Evolutionary conservation across 495 filamentous ascomycete genomes (phyloP).

Genomic region (Penicillium longicatenatum): DNA sequence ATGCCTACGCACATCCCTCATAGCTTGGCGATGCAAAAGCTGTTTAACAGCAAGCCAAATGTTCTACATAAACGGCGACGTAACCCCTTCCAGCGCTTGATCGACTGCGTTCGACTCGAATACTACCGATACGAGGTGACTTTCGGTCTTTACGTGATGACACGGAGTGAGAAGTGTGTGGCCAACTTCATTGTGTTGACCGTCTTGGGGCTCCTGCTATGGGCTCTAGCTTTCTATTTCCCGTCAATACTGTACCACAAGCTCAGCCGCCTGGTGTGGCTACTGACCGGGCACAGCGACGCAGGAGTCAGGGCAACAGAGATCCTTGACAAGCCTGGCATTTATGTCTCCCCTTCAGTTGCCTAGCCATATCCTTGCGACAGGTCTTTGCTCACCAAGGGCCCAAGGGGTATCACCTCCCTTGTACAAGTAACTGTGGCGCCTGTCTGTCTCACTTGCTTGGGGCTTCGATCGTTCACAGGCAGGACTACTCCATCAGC

Average conservation of each 20-base stretch:
- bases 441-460: background rate
- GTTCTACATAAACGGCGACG: slow-evolving; percentile 16
- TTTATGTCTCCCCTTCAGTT: slow-evolving; percentile 18
- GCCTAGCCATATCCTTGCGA: slow-evolving; percentile 22
- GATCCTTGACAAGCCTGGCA: slow-evolving; percentile 31
- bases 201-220: slow-evolving; percentile 36
- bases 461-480: too few relatives aligned
- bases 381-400: background rate
- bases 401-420: background rate
- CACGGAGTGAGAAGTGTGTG: slow-evolving; percentile 68
- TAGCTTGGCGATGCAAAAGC: slow-evolving; percentile 14
- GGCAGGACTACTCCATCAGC: too few relatives aligned
- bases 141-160: slow-evolving; percentile 73
- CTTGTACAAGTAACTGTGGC: background rate
- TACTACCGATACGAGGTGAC: slow-evolving; percentile 79
- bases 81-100: slow-evolving; percentile 35
- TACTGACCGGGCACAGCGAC: slow-evolving; percentile 43
- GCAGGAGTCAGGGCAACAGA: slow-evolving; percentile 34
- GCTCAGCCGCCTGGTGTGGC: slow-evolving; percentile 38
- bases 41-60: background rate
- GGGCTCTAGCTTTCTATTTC: slow-evolving; percentile 44
- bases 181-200: slow-evolving; percentile 56
- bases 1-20: slow-evolving; percentile 36
- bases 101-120: slow-evolving; percentile 62
- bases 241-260: slow-evolving; percentile 43